A percentile compares a stretch with the other conserved stretches of the same genome.
phyloP scores from a whole-genome alignment of 257 asterid genomes.

The Marsdenia floribunda region DNA sequence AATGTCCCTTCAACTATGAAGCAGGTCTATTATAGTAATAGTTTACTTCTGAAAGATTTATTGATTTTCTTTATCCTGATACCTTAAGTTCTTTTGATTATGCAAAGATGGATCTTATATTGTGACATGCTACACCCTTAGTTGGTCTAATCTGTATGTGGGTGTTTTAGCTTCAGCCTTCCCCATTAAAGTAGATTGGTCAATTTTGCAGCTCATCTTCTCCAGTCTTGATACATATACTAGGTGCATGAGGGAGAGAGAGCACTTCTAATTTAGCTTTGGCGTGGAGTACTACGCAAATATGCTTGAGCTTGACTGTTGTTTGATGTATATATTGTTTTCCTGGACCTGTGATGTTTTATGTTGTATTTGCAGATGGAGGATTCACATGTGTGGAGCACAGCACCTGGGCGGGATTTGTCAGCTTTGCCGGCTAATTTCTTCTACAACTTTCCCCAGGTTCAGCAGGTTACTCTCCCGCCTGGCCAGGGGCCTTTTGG shows the following conservation, averaged over 20 bases:
- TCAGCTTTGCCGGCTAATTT: conserved; percentile 41
- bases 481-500: conserved; percentile 36
- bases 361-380: conserved; percentile 33
- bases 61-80: too few relatives aligned
- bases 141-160: not conserved
- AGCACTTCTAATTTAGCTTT: not conserved
- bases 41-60: not conserved
- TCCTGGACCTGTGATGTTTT: not conserved
- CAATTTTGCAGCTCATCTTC: not conserved
- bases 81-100: not conserved
- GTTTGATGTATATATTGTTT: not conserved
- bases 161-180: not conserved
- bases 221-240: not conserved
- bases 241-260: not conserved
- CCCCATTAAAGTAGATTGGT: not conserved
- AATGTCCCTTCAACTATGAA: conserved; percentile 29
- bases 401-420: conserved; percentile 35
- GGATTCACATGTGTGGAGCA: conserved; percentile 35
- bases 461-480: conserved; percentile 35
- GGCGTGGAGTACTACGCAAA: not conserved
- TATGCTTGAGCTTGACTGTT: not conserved
- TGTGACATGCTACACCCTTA: not conserved
- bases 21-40: conserved; percentile 32
- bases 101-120: not conserved
- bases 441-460: conserved; percentile 46